phyloP scores from a whole-genome alignment of 2,329 filamentous ascomycete species.

The Penicillium sp. region DNA sequence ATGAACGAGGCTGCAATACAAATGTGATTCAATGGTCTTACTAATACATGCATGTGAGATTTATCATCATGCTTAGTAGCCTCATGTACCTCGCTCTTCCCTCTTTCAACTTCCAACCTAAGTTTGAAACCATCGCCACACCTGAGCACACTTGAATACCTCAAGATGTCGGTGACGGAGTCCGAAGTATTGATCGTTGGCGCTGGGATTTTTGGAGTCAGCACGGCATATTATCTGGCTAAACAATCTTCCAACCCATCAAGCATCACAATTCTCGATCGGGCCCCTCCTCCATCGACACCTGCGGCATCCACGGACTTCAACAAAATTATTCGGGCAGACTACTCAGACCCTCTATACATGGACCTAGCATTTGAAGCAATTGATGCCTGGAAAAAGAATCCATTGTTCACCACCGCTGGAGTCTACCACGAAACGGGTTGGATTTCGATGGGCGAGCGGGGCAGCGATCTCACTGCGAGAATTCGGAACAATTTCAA shows the following conservation, averaged over 20 bases:
- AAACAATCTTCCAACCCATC: conserved; percentile 49
- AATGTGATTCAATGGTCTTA: no score
- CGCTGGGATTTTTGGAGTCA: conserved; percentile 65
- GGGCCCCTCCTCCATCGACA: conserved; percentile 51
- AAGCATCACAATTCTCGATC: conserved; percentile 59
- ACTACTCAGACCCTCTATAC: conserved; percentile 66
- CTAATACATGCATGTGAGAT: no score
- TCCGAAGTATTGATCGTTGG: conserved; percentile 57
- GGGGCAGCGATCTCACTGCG: conserved; percentile 48
- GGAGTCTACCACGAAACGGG: conserved; percentile 59
- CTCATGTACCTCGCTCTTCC: no score
- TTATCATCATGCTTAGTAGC: no score
- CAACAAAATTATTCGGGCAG: conserved; percentile 70
- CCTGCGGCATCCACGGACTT: conserved; percentile 68
- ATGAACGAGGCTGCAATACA: no score
- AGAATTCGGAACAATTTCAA: conserved; percentile 57
- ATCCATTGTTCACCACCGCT: conserved; percentile 56
- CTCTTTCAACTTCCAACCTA: no score
- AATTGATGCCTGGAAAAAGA: conserved; percentile 59
- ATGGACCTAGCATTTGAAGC: conserved; percentile 65
- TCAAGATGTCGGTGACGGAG: conserved; percentile 6
- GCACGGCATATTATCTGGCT: conserved; percentile 64
- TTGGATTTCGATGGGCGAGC: conserved; percentile 57
- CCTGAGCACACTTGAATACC: no score
- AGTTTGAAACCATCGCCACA: no score